phyloP scores from a whole-genome alignment of 805 yeast genomes.

The Huiozyma naganishii region DNA sequence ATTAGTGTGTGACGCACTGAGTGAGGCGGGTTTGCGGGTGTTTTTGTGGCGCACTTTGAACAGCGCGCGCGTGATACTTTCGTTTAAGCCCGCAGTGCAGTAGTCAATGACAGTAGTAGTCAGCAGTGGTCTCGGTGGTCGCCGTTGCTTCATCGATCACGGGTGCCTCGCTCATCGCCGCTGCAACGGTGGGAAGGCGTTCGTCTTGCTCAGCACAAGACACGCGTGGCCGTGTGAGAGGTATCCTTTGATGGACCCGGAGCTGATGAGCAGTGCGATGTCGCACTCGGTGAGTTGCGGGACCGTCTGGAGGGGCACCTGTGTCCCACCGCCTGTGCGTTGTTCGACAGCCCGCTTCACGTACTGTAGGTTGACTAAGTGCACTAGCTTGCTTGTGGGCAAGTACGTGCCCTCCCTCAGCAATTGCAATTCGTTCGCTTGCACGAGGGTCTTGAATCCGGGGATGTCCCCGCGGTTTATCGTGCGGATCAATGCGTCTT shows the following conservation, averaged over 20 bases:
- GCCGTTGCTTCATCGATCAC: too few species aligned
- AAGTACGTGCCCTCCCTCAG: neutral
- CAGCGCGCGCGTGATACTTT: too few species aligned
- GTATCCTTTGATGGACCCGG: slow-evolving; percentile 64
- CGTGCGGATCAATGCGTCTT: neutral
- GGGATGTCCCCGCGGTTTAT: neutral
- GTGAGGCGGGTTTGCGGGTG: too few species aligned
- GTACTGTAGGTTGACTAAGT: neutral
- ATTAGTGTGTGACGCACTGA: too few species aligned
- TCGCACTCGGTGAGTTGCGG: slow-evolving; percentile 40
- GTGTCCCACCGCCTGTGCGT: neutral
- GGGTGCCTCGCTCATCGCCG: neutral
- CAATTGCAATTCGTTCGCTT: neutral
- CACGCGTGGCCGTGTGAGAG: slow-evolving; percentile 66
- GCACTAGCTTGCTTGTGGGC: neutral
- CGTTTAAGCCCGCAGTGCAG: too few species aligned
- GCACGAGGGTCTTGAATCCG: neutral
- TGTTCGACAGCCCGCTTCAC: neutral
- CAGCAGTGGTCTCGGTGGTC: too few species aligned
- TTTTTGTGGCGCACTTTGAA: too few species aligned
- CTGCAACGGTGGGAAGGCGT: slow-evolving; percentile 48
- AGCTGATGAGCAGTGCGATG: slow-evolving; percentile 53
- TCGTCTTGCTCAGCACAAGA: slow-evolving; percentile 62
- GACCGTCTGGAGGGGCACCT: neutral
- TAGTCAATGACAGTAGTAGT: too few species aligned